phyloP scores from a whole-genome alignment of 768 basidiomycete species.

The Lactarius psammicola region DNA sequence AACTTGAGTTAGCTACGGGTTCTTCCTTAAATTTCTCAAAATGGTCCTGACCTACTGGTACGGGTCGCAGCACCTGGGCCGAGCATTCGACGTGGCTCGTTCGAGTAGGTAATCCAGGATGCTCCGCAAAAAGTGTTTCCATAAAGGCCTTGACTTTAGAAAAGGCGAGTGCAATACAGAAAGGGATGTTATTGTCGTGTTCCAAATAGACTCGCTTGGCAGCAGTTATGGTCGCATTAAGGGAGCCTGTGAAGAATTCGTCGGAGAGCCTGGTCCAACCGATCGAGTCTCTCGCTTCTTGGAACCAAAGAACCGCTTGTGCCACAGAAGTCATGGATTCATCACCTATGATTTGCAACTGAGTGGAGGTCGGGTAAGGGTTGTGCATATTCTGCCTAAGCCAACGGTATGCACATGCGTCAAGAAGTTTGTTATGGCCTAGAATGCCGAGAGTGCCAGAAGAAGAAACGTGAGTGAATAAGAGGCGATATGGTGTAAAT shows the following conservation, averaged over 20 bases:
- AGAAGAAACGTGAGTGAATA: not conserved
- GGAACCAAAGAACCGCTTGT: conserved; percentile 27
- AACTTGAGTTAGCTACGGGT: not conserved
- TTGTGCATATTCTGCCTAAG: conserved; percentile 41
- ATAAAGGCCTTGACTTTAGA: conserved; percentile 34
- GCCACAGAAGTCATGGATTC: conserved; percentile 9
- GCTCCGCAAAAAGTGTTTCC: conserved; percentile 35
- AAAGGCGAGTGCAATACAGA: conserved; percentile 31
- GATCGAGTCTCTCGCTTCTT: conserved; percentile 27
- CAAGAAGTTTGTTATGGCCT: conserved; percentile 6
- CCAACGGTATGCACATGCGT: conserved; percentile 12
- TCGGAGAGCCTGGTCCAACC: conserved; percentile 28
- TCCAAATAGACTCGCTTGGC: conserved; percentile 34
- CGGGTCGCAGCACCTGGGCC: not conserved
- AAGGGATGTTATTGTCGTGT: conserved; percentile 14
- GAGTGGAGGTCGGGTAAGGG: conserved; percentile 47
- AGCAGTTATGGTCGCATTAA: conserved; percentile 32
- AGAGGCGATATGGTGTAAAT: not conserved
- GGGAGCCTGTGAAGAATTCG: conserved; percentile 30
- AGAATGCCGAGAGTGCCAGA: not conserved
- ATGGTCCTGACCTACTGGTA: not conserved
- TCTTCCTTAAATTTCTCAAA: not conserved
- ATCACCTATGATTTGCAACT: conserved; percentile 16
- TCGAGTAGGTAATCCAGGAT: not conserved
- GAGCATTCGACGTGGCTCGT: not conserved